Base-by-base conservation (phyloP, 2,329 filamentous ascomycete species). In the Pseudogymnoascus destructans region DNA sequence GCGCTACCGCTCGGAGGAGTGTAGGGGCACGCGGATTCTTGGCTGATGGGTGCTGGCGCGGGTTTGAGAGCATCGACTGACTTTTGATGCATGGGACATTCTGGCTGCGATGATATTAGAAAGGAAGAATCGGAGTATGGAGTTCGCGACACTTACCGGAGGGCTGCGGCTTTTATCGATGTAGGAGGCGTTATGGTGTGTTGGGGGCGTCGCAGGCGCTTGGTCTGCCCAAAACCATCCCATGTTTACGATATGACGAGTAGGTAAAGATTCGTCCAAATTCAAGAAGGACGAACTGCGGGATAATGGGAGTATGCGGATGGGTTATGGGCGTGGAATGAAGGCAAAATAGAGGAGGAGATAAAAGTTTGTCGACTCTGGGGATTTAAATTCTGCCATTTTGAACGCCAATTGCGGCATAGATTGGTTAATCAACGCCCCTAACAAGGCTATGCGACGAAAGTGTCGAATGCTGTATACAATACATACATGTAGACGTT, bases 31-130 rank as follows among this genome's bases (percentile, higher is more conserved):
- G 66, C 61, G 58, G 66, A 60, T 61, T 68, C 67, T 58, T 64
- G 61, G 58, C 36, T 65, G 63, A 49, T 67, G 64, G 59, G 70
- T 46, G 64, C 65, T 59, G 70, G 59, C 57, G 66, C 64, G 60
- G 60, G 64, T 63, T n/a, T 64, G 62, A 58, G 69, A 58, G 64
- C 61, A 64, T 62, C 63, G 66, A 61, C 32, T 70, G 60, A 49
- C 70, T 61, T 55, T 70, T 79, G 76, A 70, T 87, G 82, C 82
- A 87, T 87, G 13, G 85, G 85, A 68, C 85, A 88, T 74, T 75
- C 75, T 66, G 82, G 80, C 83, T 86, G 52, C 10, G 33, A 6
- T 13, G 7, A 40, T 56, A 42, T 65, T 59, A 66, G 64, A 57
- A 36, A 32, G 5, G 9, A 10, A n/a, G 11, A 33, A 35, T 21